Conservation (phyloP, 2,329 filamentous ascomycete genomes). For the Trichoderma harzianum region DNA sequence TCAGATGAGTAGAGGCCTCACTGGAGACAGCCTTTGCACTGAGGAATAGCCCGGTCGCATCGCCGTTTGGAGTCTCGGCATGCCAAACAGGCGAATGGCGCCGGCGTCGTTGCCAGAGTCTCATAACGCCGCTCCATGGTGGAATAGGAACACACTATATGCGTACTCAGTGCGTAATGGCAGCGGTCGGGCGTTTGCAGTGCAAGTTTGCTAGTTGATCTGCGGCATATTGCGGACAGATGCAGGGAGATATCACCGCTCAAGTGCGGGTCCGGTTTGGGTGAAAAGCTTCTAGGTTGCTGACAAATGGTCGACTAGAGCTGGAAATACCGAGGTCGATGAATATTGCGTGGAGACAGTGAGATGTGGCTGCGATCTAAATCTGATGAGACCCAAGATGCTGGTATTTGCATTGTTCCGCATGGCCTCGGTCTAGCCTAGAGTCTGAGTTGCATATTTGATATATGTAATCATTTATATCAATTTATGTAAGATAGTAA, state of each 20-base stretch:
- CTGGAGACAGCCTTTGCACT: slow-evolving; percentile 18
- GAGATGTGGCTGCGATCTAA: background rate
- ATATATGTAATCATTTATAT: background rate
- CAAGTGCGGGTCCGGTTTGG: background rate
- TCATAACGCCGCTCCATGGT: slow-evolving; percentile 12
- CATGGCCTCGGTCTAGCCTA: background rate
- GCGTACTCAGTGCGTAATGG: background rate
- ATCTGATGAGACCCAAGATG: background rate
- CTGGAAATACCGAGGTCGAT: background rate
- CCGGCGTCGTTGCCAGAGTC: background rate
- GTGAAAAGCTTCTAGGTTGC: background rate
- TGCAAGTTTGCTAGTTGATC: background rate
- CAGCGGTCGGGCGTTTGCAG: background rate
- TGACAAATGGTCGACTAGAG: background rate
- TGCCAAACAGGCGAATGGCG: slow-evolving; percentile 4
- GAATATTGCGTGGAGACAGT: background rate
- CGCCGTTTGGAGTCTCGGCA: slow-evolving; percentile 17
- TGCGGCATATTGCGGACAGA: slow-evolving; percentile 13
- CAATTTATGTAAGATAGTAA: background rate
- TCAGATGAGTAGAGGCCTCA: background rate
- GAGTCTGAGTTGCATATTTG: background rate
- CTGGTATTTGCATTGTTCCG: background rate
- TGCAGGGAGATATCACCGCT: background rate
- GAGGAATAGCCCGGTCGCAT: slow-evolving; percentile 16
- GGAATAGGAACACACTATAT: background rate